Percentiles rank a stretch among this genome's conserved stretches.
phyloP scores from a whole-genome alignment of 2,329 filamentous ascomycete genomes.

The Daldinia sp. region DNA sequence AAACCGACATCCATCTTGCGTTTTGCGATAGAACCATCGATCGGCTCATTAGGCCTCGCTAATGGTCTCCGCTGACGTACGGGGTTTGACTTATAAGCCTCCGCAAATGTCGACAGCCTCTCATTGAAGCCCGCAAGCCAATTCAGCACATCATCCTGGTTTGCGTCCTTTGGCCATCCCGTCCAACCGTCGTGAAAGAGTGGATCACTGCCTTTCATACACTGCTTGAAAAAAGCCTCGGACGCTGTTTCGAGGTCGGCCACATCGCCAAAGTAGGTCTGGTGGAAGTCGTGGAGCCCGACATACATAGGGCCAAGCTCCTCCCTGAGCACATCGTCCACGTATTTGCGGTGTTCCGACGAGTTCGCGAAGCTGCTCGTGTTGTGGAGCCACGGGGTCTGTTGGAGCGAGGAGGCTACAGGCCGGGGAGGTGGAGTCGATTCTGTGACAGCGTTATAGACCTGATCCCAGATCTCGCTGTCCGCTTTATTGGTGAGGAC shows the following conservation, averaged over 20 bases:
- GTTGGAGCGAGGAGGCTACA: slow-evolving; percentile 38
- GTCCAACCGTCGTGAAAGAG: slow-evolving; percentile 41
- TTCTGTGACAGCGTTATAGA: slow-evolving; percentile 49
- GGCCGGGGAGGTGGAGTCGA: slow-evolving; percentile 45
- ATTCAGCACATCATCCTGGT: slow-evolving; percentile 47
- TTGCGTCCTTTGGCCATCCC: slow-evolving; percentile 48
- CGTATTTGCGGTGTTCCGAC: slow-evolving; percentile 46
- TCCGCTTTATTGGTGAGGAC: slow-evolving; percentile 43
- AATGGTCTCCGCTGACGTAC: not conserved
- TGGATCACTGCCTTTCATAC: slow-evolving; percentile 38
- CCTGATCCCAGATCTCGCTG: slow-evolving; percentile 49
- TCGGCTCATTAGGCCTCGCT: slow-evolving; percentile 14
- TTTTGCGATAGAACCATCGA: slow-evolving; percentile 42
- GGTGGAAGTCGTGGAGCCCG: slow-evolving; percentile 47
- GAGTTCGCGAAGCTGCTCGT: slow-evolving; percentile 50
- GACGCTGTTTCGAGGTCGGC: slow-evolving; percentile 45
- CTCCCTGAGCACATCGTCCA: slow-evolving; percentile 48
- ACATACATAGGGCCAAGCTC: slow-evolving; percentile 49
- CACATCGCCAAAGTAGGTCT: slow-evolving; percentile 48
- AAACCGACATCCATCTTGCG: slow-evolving; percentile 49
- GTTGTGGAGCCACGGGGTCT: slow-evolving; percentile 43
- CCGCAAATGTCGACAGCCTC: not conserved
- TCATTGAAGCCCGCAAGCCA: slow-evolving; percentile 43
- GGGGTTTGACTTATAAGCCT: not conserved
- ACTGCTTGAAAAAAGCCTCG: slow-evolving; percentile 48